phyloP scores from a whole-genome alignment of 1,139 yeast genomes.

The Sugiyamaella neomexicana region DNA sequence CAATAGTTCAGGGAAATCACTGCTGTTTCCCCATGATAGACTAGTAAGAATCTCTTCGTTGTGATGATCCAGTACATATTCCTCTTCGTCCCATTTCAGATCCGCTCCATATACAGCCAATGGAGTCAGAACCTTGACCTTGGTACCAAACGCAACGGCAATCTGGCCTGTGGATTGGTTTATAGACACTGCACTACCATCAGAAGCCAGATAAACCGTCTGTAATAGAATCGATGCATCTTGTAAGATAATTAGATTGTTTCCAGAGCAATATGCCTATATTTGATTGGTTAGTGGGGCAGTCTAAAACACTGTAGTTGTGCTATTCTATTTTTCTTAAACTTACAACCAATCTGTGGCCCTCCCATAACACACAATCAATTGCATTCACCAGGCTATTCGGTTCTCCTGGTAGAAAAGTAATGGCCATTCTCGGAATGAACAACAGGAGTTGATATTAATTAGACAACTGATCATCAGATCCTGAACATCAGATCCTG shows the following conservation, averaged over 20 bases:
- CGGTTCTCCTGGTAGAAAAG: conserved; percentile 85
- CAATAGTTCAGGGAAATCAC: conserved; percentile 54
- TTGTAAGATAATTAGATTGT: conserved; percentile 68
- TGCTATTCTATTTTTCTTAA: too few relatives aligned
- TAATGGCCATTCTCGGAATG: conserved; percentile 30
- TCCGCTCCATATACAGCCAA: conserved; percentile 32
- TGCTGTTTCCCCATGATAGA: conserved; percentile 61
- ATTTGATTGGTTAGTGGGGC: conserved; percentile 1
- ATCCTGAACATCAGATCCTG: too few relatives aligned
- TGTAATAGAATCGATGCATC: conserved; percentile 59
- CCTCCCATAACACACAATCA: conserved; percentile 67
- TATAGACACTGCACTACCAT: conserved; percentile 66
- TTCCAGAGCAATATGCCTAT: conserved; percentile 79
- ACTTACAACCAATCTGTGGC: conserved; percentile 54
- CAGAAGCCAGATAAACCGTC: conserved; percentile 69
- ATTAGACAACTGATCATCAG: not conserved
- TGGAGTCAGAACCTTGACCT: conserved; percentile 35
- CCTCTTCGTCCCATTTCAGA: conserved; percentile 49
- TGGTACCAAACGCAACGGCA: conserved; percentile 47
- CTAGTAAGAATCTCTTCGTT: conserved; percentile 47
- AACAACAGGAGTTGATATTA: not conserved
- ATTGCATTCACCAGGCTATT: conserved; percentile 57
- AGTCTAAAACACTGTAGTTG: not conserved
- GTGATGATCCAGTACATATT: conserved; percentile 39
- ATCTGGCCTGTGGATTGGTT: conserved; percentile 51